A percentile compares a stretch with the other conserved stretches of the same genome.
Conservation (phyloP, 768 basidiomycete genomes). For the Tylopilus sp. region DNA sequence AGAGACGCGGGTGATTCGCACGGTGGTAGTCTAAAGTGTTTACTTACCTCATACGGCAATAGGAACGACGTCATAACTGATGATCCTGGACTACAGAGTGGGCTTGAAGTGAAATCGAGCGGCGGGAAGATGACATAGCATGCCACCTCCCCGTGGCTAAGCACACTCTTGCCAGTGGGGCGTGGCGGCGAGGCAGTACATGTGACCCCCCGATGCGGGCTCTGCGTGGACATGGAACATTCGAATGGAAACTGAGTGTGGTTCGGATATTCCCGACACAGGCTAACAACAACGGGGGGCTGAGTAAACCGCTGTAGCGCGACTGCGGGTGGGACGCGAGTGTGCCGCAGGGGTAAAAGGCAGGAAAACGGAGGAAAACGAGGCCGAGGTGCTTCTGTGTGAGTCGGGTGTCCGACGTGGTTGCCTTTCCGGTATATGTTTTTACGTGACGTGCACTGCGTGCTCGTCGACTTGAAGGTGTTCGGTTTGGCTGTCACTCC, state of each 20-base stretch:
- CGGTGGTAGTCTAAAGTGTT: too few relatives aligned
- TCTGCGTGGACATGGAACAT: slow-evolving; percentile 22
- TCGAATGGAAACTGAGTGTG: slow-evolving; percentile 22
- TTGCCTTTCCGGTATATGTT: slow-evolving; percentile 10
- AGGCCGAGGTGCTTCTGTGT: background rate
- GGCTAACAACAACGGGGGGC: background rate
- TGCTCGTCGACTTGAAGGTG: too few relatives aligned
- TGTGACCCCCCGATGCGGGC: background rate
- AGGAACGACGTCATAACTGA: too few relatives aligned
- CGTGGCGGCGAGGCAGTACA: slow-evolving; percentile 10
- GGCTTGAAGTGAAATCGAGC: background rate
- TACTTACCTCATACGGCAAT: slow-evolving; percentile 1
- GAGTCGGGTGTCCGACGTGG: slow-evolving; percentile 1
- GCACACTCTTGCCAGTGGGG: background rate
- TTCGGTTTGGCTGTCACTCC: too few relatives aligned
- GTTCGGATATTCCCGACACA: slow-evolving; percentile 17
- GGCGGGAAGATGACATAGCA: too few relatives aligned
- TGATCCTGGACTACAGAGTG: too few relatives aligned
- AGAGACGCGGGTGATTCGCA: too few relatives aligned
- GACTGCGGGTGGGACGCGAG: background rate
- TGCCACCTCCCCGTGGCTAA: background rate
- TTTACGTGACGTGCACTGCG: background rate
- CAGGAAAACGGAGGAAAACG: background rate
- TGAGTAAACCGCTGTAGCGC: too few relatives aligned
- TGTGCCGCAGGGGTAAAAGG: background rate